Conservation (phyloP, 2,329 filamentous ascomycete species). For the Verticillium zaregamsianum region DNA sequence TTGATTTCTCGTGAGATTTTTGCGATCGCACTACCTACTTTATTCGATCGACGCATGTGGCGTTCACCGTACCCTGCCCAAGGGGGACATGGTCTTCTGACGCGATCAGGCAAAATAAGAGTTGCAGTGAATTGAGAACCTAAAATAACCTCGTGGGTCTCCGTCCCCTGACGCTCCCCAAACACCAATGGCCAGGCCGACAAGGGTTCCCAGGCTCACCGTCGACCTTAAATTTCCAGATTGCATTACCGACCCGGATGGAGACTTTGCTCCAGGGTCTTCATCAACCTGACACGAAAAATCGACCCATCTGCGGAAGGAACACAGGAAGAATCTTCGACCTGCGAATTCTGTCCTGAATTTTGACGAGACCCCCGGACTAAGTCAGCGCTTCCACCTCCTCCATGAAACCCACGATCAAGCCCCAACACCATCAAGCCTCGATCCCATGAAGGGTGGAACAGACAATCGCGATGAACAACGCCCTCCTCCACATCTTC, state of each 20-base stretch:
- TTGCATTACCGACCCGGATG: background rate
- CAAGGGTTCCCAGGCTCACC: background rate
- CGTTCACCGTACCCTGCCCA: too few species aligned
- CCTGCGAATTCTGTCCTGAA: background rate
- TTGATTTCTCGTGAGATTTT: too few species aligned
- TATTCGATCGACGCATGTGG: too few species aligned
- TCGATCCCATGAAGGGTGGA: background rate
- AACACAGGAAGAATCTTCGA: background rate
- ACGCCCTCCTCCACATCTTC: background rate
- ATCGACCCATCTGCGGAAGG: background rate
- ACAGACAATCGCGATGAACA: background rate
- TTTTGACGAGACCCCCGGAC: background rate
- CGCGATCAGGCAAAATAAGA: too few species aligned
- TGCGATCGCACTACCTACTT: too few species aligned
- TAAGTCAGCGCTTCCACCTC: background rate
- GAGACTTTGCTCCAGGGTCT: background rate
- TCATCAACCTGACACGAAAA: background rate
- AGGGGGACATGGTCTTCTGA: too few species aligned
- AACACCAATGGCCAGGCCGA: background rate
- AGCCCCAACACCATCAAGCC: background rate
- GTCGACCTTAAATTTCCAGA: background rate
- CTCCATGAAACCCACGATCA: background rate
- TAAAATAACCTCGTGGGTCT: background rate
- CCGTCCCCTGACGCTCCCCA: background rate
- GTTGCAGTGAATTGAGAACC: background rate